phyloP scores from a whole-genome alignment of 108 stramenopile genomes.

The Skeletonema grethae region DNA sequence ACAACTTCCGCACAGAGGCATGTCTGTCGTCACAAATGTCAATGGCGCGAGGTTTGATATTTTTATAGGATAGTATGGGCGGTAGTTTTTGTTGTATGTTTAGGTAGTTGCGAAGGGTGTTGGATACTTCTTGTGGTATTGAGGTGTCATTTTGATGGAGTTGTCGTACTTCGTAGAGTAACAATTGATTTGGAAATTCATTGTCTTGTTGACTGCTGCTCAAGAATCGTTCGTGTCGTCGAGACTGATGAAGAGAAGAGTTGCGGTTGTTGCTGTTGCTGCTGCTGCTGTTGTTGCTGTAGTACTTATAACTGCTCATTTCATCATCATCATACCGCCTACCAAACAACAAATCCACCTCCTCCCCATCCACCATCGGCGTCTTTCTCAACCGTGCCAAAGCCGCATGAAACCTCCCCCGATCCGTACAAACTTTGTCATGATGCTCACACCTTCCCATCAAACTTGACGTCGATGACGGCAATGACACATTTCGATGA shows the following conservation, averaged over 20 bases:
- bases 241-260: background rate
- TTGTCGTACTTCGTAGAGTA: constrained; percentile 54
- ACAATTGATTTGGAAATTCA: constrained; percentile 33
- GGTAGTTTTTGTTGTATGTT: constrained; percentile 17
- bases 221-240: background rate
- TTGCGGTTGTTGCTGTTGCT: background rate
- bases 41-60: constrained; percentile 39
- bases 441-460: constrained; percentile 31
- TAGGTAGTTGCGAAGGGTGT: constrained; percentile 25
- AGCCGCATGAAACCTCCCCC: constrained; percentile 67
- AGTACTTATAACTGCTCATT: no score
- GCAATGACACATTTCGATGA: constrained; percentile 50
- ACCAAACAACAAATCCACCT: constrained; percentile 37
- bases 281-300: no score
- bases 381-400: constrained; percentile 53
- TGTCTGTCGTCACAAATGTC: constrained; percentile 46
- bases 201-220: background rate
- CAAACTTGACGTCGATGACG: constrained; percentile 7
- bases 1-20: constrained; percentile 24
- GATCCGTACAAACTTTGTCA: constrained; percentile 63
- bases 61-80: constrained; percentile 20
- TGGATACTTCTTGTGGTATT: constrained; percentile 16
- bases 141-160: constrained; percentile 25
- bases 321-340: background rate
- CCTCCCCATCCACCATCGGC: constrained; percentile 33